Percentiles rank a stretch among this genome's conserved stretches.
Evolutionary conservation across 2,329 filamentous ascomycete species (phyloP).

Genomic region (Fusarium irregulare): DNA sequence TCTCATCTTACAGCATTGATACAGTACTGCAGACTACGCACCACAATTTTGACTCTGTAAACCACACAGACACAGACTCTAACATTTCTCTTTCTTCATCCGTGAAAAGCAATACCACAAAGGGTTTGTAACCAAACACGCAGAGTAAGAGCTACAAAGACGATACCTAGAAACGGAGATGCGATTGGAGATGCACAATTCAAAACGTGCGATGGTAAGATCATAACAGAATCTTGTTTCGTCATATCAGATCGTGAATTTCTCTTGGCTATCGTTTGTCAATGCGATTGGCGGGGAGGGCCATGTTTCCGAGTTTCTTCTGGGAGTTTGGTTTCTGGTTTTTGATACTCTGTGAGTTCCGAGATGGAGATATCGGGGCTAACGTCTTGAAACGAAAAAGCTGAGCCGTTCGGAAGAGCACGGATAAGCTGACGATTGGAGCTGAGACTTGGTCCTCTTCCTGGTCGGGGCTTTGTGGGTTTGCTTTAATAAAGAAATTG

Average conservation of each 20-base stretch:
- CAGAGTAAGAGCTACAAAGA: not conserved
- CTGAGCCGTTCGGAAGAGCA: not conserved
- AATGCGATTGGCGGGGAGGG: constrained; percentile 3
- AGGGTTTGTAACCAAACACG: not conserved
- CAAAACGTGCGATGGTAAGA: not conserved
- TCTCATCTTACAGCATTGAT: not conserved
- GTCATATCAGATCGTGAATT: not conserved
- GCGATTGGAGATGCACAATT: not conserved
- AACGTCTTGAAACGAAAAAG: not conserved
- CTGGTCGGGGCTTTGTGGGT: not conserved
- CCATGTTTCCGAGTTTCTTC: not conserved
- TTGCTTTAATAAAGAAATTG: not conserved
- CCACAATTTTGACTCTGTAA: not conserved
- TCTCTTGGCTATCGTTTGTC: not conserved
- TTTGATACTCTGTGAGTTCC: not conserved
- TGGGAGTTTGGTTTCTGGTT: not conserved
- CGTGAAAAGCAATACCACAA: not conserved
- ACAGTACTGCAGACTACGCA: not conserved
- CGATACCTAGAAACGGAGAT: not conserved
- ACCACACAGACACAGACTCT: not conserved
- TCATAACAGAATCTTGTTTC: not conserved
- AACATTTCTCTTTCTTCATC: not conserved
- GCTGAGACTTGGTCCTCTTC: not conserved
- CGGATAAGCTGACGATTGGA: not conserved
- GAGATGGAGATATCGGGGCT: not conserved